These are phyloP conservation scores for Coprinopsis marcescibilis DNA, from an alignment of 768 basidiomycete genomes.

Conservation along the genomic window DNA sequence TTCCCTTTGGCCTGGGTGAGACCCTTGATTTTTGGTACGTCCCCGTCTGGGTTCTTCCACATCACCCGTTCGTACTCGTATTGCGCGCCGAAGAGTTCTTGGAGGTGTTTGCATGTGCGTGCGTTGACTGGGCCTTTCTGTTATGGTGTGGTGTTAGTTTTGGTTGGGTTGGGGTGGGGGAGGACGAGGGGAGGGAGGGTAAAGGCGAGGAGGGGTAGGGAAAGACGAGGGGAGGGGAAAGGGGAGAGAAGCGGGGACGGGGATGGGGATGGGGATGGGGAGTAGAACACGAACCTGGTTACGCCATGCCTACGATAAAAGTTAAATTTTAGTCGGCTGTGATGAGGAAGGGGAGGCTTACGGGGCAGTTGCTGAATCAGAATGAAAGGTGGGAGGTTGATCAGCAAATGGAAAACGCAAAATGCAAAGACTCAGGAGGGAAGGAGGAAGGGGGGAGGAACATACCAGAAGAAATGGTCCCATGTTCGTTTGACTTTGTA, in stretches of 20 bases:
- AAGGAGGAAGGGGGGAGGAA: neutral
- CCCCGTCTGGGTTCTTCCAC: slow-evolving; percentile 31
- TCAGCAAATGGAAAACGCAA: too few species aligned
- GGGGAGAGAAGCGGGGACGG: neutral
- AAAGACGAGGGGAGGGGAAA: neutral
- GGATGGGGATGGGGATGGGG: too few species aligned
- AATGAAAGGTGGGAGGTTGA: neutral
- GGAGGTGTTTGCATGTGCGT: slow-evolving; percentile 35
- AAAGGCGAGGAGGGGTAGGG: slow-evolving; percentile 1
- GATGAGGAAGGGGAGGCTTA: slow-evolving; percentile 12
- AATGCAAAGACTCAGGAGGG: too few species aligned
- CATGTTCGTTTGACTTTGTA: slow-evolving; percentile 32
- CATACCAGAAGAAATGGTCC: slow-evolving; percentile 36
- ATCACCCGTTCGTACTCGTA: slow-evolving; percentile 34
- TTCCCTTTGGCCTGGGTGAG: slow-evolving; percentile 20
- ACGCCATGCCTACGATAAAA: slow-evolving; percentile 24
- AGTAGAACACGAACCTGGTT: slow-evolving; percentile 23
- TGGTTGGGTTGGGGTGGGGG: neutral
- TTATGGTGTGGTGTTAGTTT: too few species aligned
- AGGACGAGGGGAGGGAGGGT: neutral
- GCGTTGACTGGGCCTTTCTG: slow-evolving; percentile 26
- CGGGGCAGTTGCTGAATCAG: slow-evolving; percentile 29
- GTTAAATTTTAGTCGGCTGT: neutral
- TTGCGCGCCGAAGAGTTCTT: slow-evolving; percentile 27
- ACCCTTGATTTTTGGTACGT: slow-evolving; percentile 11